Percentiles rank a stretch among this genome's conserved stretches.
phyloP scores from a whole-genome alignment of 805 yeast genomes.

The Wickerhamomyces queroliae region DNA sequence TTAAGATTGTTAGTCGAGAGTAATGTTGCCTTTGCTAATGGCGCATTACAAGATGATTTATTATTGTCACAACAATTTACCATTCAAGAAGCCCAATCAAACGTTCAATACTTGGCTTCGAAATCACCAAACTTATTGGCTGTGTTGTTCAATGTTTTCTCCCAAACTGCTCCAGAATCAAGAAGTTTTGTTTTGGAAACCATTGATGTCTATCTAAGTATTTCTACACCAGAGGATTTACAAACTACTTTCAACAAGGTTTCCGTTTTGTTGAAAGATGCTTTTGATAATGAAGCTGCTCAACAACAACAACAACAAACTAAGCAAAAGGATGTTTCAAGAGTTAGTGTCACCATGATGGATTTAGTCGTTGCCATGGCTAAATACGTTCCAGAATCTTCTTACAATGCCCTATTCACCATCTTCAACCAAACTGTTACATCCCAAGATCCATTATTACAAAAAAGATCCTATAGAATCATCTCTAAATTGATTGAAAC shows the following conservation, averaged over 20 bases:
- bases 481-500: constrained; percentile 66
- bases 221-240: constrained; percentile 63
- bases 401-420: constrained; percentile 69
- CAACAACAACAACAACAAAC: constrained; percentile 24
- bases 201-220: constrained; percentile 71
- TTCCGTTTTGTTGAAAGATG: constrained; percentile 68
- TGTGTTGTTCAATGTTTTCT: constrained; percentile 85
- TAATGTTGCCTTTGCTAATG: constrained; percentile 56
- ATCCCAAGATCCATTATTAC: constrained; percentile 59
- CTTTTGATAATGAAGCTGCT: constrained; percentile 58
- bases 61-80: constrained; percentile 60
- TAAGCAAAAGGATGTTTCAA: constrained; percentile 33
- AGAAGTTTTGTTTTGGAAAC: constrained; percentile 84
- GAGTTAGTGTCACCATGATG: constrained; percentile 78
- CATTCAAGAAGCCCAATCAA: constrained; percentile 43
- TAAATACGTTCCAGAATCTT: constrained; percentile 66
- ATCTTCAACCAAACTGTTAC: constrained; percentile 68
- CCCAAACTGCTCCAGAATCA: constrained; percentile 80
- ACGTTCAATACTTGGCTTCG: constrained; percentile 55
- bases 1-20: constrained; percentile 75
- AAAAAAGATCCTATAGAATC: constrained; percentile 85
- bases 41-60: constrained; percentile 49
- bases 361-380: constrained; percentile 86
- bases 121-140: constrained; percentile 75
- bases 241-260: constrained; percentile 79